A percentile compares a stretch with the other conserved stretches of the same genome.
These are phyloP conservation scores for Exophiala mesophila DNA, from an alignment of 2,329 filamentous ascomycete genomes.

Conservation along the genomic window DNA sequence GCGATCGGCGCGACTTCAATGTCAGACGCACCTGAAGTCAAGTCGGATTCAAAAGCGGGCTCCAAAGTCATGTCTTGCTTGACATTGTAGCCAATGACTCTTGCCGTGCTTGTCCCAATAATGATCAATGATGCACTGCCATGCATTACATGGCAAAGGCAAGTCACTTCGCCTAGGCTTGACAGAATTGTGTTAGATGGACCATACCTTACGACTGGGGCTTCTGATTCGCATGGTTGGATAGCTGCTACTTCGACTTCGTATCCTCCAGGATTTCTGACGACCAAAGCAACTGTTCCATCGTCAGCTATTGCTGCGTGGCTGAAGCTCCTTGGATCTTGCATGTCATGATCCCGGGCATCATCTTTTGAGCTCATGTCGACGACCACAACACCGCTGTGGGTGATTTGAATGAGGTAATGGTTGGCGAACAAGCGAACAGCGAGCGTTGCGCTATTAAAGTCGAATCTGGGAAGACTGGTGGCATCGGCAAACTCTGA, in stretches of 20 bases:
- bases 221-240: background rate
- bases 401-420: slow-evolving; percentile 41
- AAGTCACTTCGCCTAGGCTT: slow-evolving; percentile 4
- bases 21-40: slow-evolving; percentile 26
- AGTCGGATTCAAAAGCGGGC: slow-evolving; percentile 6
- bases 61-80: slow-evolving; percentile 15
- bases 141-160: slow-evolving; percentile 9
- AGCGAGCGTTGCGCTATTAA: slow-evolving; percentile 41
- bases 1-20: slow-evolving; percentile 34
- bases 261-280: slow-evolving; percentile 2
- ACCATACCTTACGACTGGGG: background rate
- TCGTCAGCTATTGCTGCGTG: slow-evolving; percentile 11
- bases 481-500: slow-evolving; percentile 37
- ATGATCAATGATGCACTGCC: slow-evolving; percentile 30
- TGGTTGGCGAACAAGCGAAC: slow-evolving; percentile 35
- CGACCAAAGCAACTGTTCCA: slow-evolving; percentile 5
- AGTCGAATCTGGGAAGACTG: slow-evolving; percentile 35
- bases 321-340: background rate
- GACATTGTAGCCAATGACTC: slow-evolving; percentile 32
- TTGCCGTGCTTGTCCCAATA: slow-evolving; percentile 38
- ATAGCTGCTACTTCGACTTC: slow-evolving; percentile 11
- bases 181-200: slow-evolving; percentile 1
- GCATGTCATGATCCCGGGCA: background rate
- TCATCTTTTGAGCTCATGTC: background rate
- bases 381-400: slow-evolving; percentile 11